Base-by-base conservation (phyloP, 805 yeast species). In the Yarrowia keelungensis region DNA sequence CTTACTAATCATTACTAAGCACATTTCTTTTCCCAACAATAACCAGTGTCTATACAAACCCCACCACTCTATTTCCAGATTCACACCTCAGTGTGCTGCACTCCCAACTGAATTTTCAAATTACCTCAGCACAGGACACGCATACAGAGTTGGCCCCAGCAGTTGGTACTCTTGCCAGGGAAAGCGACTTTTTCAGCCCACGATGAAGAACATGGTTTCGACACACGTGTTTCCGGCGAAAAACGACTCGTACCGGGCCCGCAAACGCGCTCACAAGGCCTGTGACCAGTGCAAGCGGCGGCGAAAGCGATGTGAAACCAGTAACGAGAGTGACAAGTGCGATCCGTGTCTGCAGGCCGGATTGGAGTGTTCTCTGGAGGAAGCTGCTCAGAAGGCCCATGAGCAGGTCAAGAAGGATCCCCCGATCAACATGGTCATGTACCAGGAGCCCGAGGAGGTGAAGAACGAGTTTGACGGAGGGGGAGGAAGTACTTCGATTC, bases 141-240 rank as follows among this genome's bases (percentile, higher is more conserved):
- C 56, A 49, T 26, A 49, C 53, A 26, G 15, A 46, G 35, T 46
- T 46, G 32, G 32, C 32, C 32, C 32, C 4, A 26, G 32, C 32
- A 26, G 32, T 26, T 26, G 4, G 32, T 5, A 26, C 32, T 26
- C 32, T 26, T 26, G 32, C 32, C 32, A 26, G 32, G 32, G 32
- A 26, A 3, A 26, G 32, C 32, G 32, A 26, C 32, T 26, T 26
- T 26, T 26, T 26, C 32, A 26, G 32, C 32, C 26, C 32, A 35
- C 50, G 41, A 58, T 59, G 65, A 59, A 59, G 38, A 59, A 59
- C 65, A 36, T 36, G 43, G 51, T 54, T 19, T 47, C 64, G 46
- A 80, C 80, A 81, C 76, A 77, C 72, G 83, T 80, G 67, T 80
- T 80, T 66, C 83, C 83, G 4, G 83, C 83, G 32, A 80, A 81